Evolutionary conservation across 106 monocot genomes (phyloP).

Genomic region (Alisma plantagoaquatica): DNA sequence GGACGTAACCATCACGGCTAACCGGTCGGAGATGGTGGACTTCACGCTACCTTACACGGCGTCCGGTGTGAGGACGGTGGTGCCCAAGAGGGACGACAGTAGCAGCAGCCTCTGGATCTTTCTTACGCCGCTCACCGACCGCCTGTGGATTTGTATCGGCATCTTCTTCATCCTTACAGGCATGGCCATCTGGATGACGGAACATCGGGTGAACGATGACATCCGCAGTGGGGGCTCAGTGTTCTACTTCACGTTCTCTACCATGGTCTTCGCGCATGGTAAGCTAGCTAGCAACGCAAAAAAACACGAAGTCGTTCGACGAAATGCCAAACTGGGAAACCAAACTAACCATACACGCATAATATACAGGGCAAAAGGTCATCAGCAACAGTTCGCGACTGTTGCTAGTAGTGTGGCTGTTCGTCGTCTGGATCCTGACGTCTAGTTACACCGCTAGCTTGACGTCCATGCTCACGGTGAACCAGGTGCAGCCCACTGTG

Average conservation of each 20-base stretch:
- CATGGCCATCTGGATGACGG: constrained; percentile 1
- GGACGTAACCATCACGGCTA: constrained; percentile 4
- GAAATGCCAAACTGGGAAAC: not conserved
- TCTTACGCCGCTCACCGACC: constrained; percentile 1
- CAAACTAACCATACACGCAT: too few relatives aligned
- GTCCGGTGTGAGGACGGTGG: constrained; percentile 9
- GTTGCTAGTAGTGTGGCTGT: constrained; percentile 17
- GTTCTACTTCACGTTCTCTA: constrained; percentile 11
- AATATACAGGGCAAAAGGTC: constrained; percentile 11
- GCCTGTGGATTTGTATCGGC: constrained; percentile 3
- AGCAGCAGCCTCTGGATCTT: constrained; percentile 2
- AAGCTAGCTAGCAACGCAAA: not conserved
- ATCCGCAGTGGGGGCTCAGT: not conserved
- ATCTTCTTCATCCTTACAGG: constrained; percentile 5
- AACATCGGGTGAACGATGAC: too few relatives aligned
- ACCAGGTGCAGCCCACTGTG: constrained; percentile 52
- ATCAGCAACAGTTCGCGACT: constrained; percentile 7
- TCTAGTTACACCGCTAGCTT: constrained; percentile 27
- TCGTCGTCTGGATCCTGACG: constrained; percentile 16
- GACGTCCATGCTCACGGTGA: constrained; percentile 20
- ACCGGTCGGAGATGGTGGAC: constrained; percentile 1
- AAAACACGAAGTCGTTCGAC: not conserved
- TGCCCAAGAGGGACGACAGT: not conserved
- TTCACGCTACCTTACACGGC: constrained; percentile 9
- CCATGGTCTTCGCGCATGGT: constrained; percentile 6